Base-by-base conservation (phyloP, 2,329 filamentous ascomycete species). In the Lasiodiplodia hormozganensis region DNA sequence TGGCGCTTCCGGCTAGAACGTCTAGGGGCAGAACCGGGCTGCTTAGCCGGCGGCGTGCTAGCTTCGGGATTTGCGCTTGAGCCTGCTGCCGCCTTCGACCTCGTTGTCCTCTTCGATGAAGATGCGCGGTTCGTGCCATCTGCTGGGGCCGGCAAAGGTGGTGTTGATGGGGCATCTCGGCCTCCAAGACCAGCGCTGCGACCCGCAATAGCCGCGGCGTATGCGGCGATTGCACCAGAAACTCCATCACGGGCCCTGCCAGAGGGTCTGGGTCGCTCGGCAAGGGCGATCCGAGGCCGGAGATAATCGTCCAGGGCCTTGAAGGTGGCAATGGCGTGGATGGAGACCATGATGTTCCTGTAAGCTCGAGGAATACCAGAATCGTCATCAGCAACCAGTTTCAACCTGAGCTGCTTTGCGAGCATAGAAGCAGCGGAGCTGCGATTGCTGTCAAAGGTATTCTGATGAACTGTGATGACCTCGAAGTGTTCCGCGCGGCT, bases 401-500 rank as follows among this genome's bases (percentile, higher is more conserved):
- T 94, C 54, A 99, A 86, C 40, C 95, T 89, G 40, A 99, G 90
- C 76, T 99, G 96, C 79, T 98, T 98, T 4, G 94, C 94, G 6
- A 99, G 86, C 94, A 99, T 97, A 0, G 95, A 96, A 0, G 95
- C 91, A 25, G 95, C 93, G 76, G 93, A 97, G 79, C 91, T 96
- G 69, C 94, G 89, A 73, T 93, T 96, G 66, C 91, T 93, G 77
- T 97, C 95, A 73, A 95, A 92, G 5, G 92, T 90, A 74, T 96
- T 97, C 70, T 97, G 92, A 78, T 97, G 93, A 67, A 98, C 94
- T 8, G 96, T 99, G 70, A 97, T 88, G 54, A 99, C 95, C 77
- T 99, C 96, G 74, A 98, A 99, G 83, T 98, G 94, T 83, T 99
- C 96, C 40, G 95, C 96, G 73, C 96, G 90, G 83, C 96, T 99